Base-by-base conservation (phyloP, 805 yeast genomes). In the Danielozyma ontarioensis region DNA sequence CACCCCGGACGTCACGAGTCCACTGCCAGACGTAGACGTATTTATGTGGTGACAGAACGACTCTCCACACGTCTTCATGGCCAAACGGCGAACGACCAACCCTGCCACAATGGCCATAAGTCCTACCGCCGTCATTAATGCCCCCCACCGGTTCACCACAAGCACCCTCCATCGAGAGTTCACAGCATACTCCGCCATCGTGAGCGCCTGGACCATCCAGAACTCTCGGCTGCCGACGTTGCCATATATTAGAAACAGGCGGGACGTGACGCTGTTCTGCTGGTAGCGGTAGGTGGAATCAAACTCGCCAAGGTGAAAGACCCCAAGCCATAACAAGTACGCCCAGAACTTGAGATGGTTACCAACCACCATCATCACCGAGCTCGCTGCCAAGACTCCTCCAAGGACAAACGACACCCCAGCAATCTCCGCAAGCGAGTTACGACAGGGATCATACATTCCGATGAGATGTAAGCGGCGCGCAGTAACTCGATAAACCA, bases 1-100 rank as follows among this genome's bases (percentile, higher is more conserved):
- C n/a, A 61, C 36, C 1, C 70, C 70, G 11, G 29, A 27, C 10
- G 66, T 61, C 17, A 63, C 52, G 22, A 64, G 42, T 11, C 13
- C 13, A 13, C 27, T 23, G 13, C 21, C 19, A 4, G 31, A 19
- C 10, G 38, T 31, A 8, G 43, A 39, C 5, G 57, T 46, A 11
- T 41, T 45, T 11, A 64, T 53, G 31, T 51, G 46, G 41, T 64
- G 70, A 25, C 59, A 48, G 34, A 64, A 64, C 17, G 62, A 54
- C 19, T 44, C 42, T 4, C 68, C 67, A 34, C 68, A 59, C 4
- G 55, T 51, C 21, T 33, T 42, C 48, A 64, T 62, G 7, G 68
- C 59, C 19, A 40, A 15, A 13, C 41, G 46, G 17, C 70, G 37
- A 4, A 62, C 25, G 8, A 17, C 17, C 10, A 62, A 41, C 2